Percentiles rank a stretch among this genome's conserved stretches.
These are phyloP conservation scores for Gillenia trifoliata DNA, from an alignment of 306 rosid genomes.

Conservation along the genomic window DNA sequence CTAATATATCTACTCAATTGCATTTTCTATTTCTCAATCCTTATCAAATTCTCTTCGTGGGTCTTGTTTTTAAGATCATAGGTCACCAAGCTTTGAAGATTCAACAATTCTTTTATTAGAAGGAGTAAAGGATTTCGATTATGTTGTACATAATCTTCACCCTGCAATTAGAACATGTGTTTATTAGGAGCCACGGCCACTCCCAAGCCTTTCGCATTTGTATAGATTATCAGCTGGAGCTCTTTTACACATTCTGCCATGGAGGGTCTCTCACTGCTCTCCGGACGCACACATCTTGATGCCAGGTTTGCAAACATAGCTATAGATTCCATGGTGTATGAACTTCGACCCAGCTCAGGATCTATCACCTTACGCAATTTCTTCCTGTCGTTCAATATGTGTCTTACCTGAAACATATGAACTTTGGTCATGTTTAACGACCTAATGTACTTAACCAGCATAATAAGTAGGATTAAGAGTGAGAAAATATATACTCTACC, in stretches of 20 bases:
- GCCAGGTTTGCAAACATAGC: conserved; percentile 88
- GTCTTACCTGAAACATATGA: conserved; percentile 49
- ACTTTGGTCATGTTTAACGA: neutral
- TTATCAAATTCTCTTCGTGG: conserved; percentile 19
- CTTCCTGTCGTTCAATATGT: conserved; percentile 75
- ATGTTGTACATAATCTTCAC: conserved; percentile 9
- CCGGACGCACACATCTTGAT: conserved; percentile 78
- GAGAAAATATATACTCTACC: conserved; percentile 34
- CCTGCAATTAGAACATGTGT: neutral
- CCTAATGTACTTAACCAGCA: neutral
- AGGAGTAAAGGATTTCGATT: conserved; percentile 21
- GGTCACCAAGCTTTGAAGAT: conserved; percentile 8
- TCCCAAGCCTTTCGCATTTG: conserved; percentile 66
- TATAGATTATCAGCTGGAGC: conserved; percentile 62
- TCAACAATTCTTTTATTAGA: conserved; percentile 19
- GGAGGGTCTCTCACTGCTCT: conserved; percentile 79
- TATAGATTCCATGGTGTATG: conserved; percentile 75
- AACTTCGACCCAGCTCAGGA: conserved; percentile 68
- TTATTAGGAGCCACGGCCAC: conserved; percentile 30
- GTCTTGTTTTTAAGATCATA: conserved; percentile 21
- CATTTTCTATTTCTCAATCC: conserved; percentile 5
- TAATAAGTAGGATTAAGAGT: neutral
- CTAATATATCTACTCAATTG: conserved; percentile 26
- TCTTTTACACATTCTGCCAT: conserved; percentile 78
- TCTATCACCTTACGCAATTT: conserved; percentile 80